Evolutionary conservation across 2,329 filamentous ascomycete genomes (phyloP), one percentile per base, ranked within the genome.

Genomic region (Aureobasidium lini): DNA sequence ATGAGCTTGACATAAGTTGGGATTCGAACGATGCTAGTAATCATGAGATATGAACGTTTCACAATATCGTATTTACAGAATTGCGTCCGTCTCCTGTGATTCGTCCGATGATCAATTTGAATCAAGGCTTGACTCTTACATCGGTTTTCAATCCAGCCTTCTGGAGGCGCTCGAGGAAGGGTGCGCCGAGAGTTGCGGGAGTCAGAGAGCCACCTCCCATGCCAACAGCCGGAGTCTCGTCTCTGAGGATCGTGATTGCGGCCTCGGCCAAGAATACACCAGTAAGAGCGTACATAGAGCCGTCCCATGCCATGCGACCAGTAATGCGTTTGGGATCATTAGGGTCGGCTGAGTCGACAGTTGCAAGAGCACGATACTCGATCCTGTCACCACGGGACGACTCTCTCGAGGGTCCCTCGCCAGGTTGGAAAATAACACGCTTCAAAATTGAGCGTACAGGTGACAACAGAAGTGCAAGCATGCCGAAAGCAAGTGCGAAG

Each of bases 171-270:
- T 90, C 82, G 61, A 90, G 75, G 67, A 83, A 87, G 9, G 78
- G 74, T 64, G 86, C 83, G 1, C 88, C 88, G 2, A 92, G 74
- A 57, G 82, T 87, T 0, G 88, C 86, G 0, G 88, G 84, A 1
- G 89, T 92, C 62, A 88, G 82, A 28, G 90, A 75, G 2, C 88
- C 88, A 16, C 88, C 88, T 1, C 77, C 77, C 11, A 89, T 73
- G 37, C 78, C 71, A 49, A 79, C 75, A 9, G 77, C 79, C 39
- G 73, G 67, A 2, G 83, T 73, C 13, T 84, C 69, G 18, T 71
- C 79, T 60, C 86, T 77, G 15, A 90, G 73, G 34, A 92, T 75
- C 0, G 84, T 84, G 40, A 81, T 73, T 4, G 87, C 88, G 11
- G 81, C 87, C 66, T 90, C 79, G 1, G 81, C 79, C 13, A 89